These are phyloP conservation scores for Xylariaceae sp. DNA, from an alignment of 2,329 filamentous ascomycete genomes.

Conservation along the genomic window DNA sequence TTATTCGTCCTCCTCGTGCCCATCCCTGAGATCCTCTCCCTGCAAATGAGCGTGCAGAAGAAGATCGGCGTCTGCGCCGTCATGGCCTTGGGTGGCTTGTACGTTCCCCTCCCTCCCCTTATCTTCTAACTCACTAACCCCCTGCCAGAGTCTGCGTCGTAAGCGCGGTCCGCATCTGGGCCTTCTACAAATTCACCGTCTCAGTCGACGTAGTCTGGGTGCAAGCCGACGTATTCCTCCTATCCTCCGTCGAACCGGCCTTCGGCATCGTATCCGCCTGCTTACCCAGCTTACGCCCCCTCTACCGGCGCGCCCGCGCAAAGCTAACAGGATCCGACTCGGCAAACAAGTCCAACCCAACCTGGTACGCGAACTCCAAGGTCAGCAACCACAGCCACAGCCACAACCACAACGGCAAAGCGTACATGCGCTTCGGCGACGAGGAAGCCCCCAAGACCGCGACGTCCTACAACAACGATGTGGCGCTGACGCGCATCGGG, in stretches of 20 bases:
- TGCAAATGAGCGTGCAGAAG: slow-evolving; percentile 29
- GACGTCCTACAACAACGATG: slow-evolving; percentile 15
- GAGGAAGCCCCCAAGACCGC: slow-evolving; percentile 9
- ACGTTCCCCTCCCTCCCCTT: slow-evolving; percentile 8
- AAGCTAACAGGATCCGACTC: slow-evolving; percentile 16
- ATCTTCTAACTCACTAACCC: not conserved
- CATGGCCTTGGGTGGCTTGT: slow-evolving; percentile 32
- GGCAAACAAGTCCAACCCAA: slow-evolving; percentile 6
- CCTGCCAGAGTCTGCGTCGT: slow-evolving; percentile 28
- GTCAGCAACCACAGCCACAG: slow-evolving; percentile 8
- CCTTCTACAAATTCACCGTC: slow-evolving; percentile 24
- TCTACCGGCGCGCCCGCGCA: slow-evolving; percentile 27
- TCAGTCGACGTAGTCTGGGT: slow-evolving; percentile 28
- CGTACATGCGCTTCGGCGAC: slow-evolving; percentile 22
- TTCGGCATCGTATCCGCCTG: slow-evolving; percentile 36
- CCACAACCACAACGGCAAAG: slow-evolving; percentile 16
- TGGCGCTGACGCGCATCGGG: slow-evolving; percentile 22
- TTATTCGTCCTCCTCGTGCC: slow-evolving; percentile 31
- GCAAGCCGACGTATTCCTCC: slow-evolving; percentile 30
- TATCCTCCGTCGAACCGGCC: slow-evolving; percentile 33
- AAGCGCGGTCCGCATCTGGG: slow-evolving; percentile 29
- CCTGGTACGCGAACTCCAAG: slow-evolving; percentile 19
- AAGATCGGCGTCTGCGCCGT: slow-evolving; percentile 30
- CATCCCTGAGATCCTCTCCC: slow-evolving; percentile 28
- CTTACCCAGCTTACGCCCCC: slow-evolving; percentile 32